Evolutionary conservation across 805 yeast species (phyloP), one percentile per base, ranked within the genome.

Genomic region (Schwanniomyces vanrijiae): DNA sequence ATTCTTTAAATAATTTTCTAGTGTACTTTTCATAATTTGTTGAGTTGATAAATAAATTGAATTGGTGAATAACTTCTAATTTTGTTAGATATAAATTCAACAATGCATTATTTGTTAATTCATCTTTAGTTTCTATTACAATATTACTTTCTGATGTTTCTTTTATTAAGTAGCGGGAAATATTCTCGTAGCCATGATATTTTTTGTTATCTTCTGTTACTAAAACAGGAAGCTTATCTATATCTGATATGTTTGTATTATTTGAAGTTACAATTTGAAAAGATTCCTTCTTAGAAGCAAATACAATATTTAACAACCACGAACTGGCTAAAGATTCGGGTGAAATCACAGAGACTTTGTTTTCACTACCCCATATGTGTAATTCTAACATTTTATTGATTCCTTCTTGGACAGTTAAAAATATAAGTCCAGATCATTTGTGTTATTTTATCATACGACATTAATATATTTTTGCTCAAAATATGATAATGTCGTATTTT

Each of bases 1-100:
- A 75, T 3, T 67, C 54, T 38, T 73, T 68, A 58, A 84, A 84
- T 14, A 77, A 55, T 19, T 77, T 76, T 50, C 88, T 71, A 3
- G 90, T 79, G 54, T 75, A 83, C 10, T 69, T 60, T 48, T 81
- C 86, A 61, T 84, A 86, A 60, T 86, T 86, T 14, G 62, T 65
- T 22, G 75, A 71, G 55, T 82, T 78, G 40, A 83, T 63, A 53
- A 78, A 84, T 29, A 82, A 61, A 43, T 81, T 80, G 59, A 84
- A 85, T 46, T 76, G 76, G 31, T 83, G 78, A 37, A 83, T 65
- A n/a, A 65, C 59, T 10, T 68, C 64, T 29, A 83, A 51, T 20
- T 76, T 73, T 22, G 69, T 68, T 10, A 64, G 58, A 10, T 80
- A 59, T 45, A 66, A 74, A 33, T 73, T 66, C 22, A 76, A 52